These are phyloP conservation scores for Periconia digitata DNA, from an alignment of 2,329 filamentous ascomycete genomes.

Conservation along the genomic window DNA sequence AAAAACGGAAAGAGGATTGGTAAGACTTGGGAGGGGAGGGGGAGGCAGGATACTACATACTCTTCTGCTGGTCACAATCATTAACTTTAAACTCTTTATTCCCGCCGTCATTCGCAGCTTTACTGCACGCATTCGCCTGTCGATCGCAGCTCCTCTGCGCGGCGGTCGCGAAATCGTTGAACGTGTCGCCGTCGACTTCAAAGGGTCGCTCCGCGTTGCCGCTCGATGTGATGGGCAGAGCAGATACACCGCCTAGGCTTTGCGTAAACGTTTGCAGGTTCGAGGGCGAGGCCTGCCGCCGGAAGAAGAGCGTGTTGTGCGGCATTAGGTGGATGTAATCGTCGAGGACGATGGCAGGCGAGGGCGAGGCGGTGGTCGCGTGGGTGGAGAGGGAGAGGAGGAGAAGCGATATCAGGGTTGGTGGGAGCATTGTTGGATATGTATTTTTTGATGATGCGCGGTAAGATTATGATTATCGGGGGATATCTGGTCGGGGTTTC, in stretches of 20 bases:
- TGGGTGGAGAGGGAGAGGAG: slow-evolving; percentile 24
- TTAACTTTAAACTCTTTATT: slow-evolving; percentile 47
- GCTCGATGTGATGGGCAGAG: slow-evolving; percentile 53
- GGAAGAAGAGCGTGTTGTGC: slow-evolving; percentile 36
- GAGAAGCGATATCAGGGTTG: slow-evolving; percentile 22
- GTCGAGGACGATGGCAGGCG: slow-evolving; percentile 24
- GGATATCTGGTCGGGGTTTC: too few species aligned
- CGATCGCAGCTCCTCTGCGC: slow-evolving; percentile 64
- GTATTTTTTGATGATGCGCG: too few species aligned
- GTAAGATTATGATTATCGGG: not conserved
- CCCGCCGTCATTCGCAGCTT: slow-evolving; percentile 50
- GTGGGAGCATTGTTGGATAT: slow-evolving; percentile 14
- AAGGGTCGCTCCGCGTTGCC: slow-evolving; percentile 52
- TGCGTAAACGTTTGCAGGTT: slow-evolving; percentile 44
- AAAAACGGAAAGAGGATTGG: too few species aligned
- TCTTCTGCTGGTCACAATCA: slow-evolving; percentile 60
- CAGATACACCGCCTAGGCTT: slow-evolving; percentile 55
- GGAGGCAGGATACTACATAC: slow-evolving; percentile 13
- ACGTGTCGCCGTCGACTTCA: slow-evolving; percentile 41
- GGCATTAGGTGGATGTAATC: slow-evolving; percentile 31
- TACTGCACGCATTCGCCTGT: slow-evolving; percentile 61
- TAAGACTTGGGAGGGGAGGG: too few species aligned
- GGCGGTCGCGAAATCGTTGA: slow-evolving; percentile 58
- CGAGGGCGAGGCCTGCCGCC: slow-evolving; percentile 18
- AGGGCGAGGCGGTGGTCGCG: slow-evolving; percentile 21